phyloP scores from a whole-genome alignment of 116 monocot species.

The Phalaenopsis hybrid region DNA sequence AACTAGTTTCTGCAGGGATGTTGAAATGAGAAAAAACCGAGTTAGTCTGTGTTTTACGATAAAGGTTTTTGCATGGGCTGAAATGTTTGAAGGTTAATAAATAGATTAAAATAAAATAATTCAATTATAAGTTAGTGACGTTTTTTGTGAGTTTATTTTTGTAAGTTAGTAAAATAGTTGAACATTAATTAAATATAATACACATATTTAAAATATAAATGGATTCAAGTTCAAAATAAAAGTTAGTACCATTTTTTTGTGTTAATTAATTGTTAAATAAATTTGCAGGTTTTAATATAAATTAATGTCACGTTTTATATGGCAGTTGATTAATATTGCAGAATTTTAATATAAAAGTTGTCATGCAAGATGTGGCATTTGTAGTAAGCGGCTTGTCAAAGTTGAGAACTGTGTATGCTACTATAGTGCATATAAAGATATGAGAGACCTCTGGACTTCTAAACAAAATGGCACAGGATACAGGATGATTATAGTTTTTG shows the following conservation, averaged over 20 bases:
- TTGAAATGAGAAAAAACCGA: neutral
- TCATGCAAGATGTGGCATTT: neutral
- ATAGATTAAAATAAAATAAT: neutral
- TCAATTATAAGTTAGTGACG: too few relatives aligned
- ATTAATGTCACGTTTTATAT: neutral
- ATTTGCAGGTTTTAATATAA: neutral
- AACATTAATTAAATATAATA: too few relatives aligned
- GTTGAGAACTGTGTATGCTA: neutral
- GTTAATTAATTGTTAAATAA: neutral
- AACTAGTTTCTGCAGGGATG: neutral
- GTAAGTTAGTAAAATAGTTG: too few relatives aligned
- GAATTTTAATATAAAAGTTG: too few relatives aligned
- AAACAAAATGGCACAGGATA: neutral
- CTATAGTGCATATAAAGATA: neutral
- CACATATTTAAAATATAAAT: neutral
- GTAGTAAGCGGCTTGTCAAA: neutral
- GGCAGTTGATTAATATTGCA: neutral
- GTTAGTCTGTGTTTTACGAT: neutral
- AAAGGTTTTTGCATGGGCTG: neutral
- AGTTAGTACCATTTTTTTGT: neutral
- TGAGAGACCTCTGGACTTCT: neutral
- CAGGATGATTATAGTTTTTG: neutral
- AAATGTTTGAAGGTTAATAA: neutral
- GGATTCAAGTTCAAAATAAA: neutral
- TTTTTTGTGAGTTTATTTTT: too few relatives aligned